Percentiles rank a stretch among this genome's conserved stretches.
Evolutionary conservation across 805 yeast genomes (phyloP).

Genomic region (Saccharomycopsis sp.): DNA sequence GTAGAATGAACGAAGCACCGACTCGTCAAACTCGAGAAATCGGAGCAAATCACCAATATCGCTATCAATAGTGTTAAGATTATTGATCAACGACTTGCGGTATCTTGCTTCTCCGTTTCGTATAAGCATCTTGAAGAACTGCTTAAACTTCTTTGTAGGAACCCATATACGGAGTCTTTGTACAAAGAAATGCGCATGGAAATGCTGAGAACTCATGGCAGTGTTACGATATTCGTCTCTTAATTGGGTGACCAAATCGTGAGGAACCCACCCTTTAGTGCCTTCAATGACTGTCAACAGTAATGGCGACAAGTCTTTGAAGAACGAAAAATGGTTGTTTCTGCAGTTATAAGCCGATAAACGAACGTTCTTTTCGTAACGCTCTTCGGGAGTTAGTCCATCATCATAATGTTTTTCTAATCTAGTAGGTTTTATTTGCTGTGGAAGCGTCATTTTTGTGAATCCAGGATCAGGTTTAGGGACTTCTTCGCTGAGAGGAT

Average conservation of each 20-base stretch:
- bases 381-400: conserved; percentile 26
- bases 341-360: conserved; percentile 45
- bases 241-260: conserved; percentile 35
- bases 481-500: neutral
- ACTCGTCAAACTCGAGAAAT: conserved; percentile 19
- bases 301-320: conserved; percentile 47
- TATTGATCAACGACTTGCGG: conserved; percentile 10
- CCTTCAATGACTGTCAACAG: conserved; percentile 49
- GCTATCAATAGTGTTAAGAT: conserved; percentile 13
- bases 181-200: conserved; percentile 17
- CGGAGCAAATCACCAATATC: conserved; percentile 13
- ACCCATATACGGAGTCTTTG: conserved; percentile 18
- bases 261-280: conserved; percentile 50
- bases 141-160: conserved; percentile 8
- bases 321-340: conserved; percentile 48
- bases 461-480: neutral
- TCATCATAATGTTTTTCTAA: conserved; percentile 13
- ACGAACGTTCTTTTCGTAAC: conserved; percentile 29
- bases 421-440: conserved; percentile 19
- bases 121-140: conserved; percentile 13
- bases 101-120: conserved; percentile 13
- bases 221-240: conserved; percentile 39
- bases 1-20: conserved; percentile 11
- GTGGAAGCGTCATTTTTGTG: conserved; percentile 3
- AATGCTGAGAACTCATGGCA: conserved; percentile 8